Base-by-base conservation (phyloP, 306 rosid species). In the Castanea crenata region DNA sequence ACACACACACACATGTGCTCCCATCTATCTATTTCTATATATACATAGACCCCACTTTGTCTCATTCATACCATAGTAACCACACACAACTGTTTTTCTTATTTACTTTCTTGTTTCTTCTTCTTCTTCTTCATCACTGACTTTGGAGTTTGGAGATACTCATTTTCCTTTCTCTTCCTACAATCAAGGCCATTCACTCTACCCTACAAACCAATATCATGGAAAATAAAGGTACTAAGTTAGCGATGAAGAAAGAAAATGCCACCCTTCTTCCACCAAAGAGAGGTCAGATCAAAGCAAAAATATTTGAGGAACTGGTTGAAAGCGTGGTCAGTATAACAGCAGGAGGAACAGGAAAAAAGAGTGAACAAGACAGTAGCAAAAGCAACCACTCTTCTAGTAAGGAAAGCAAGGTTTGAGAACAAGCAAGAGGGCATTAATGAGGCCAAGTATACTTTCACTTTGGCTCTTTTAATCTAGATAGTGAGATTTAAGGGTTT, bases 201-300 rank as follows among this genome's bases (percentile, higher is more conserved):
- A 13, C 10, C 12, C 19, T 35, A 14, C 41, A 27, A 63, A 27
- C 41, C 70, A 16, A 2, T 14, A 63, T 4, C 44, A 13, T 63
- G 65, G 78, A 79, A 61, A 61, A 21, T 35, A 63, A 49, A 27
- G 63, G 16, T 56, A 44, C 19, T 11, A 61, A 46, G 49, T 59
- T 34, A 25, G 15, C 27, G 55, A 61, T 44, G 38, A 61, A 46
- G 34, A 51, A 6, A n/a, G 41, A 14, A n/a, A 73, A 52, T 23
- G 49, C 31, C 34, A 65, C 8, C n/a, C 9, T 73, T 55, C 9
- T 73, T 55, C 77, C 69, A 21, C 74, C 68, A 34, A 23, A 63
- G 41, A 62, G 74, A 73, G 73, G 69, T 13, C 6, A 13, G 72
- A 29, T 59, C 76, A 79, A 29, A 71, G 72, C 72, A 7, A 59